Percentiles rank a stretch among this genome's conserved stretches.
phyloP scores from a whole-genome alignment of 2,329 filamentous ascomycete genomes.

The Tolypocladium ovalisporum region DNA sequence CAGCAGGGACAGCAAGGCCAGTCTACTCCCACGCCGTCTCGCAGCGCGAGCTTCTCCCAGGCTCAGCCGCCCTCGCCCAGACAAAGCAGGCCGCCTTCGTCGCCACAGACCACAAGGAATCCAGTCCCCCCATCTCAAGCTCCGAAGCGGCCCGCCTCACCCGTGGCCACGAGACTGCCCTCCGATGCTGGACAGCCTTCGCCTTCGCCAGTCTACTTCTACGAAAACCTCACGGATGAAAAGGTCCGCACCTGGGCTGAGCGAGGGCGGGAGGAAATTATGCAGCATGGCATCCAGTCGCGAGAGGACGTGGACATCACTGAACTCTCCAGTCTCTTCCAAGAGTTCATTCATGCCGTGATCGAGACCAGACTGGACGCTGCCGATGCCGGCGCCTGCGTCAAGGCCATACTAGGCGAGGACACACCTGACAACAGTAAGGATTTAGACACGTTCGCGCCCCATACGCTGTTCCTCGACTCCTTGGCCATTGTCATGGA shows the following conservation, averaged over 20 bases:
- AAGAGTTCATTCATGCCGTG: constrained; percentile 73
- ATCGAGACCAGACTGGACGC: constrained; percentile 59
- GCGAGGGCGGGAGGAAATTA: constrained; percentile 54
- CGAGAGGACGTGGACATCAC: constrained; percentile 57
- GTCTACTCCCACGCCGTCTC: constrained; percentile 7
- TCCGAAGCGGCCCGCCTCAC: constrained; percentile 6
- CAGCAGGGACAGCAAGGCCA: constrained; percentile 5
- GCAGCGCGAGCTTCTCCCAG: background rate
- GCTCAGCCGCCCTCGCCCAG: constrained; percentile 8
- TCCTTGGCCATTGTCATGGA: constrained; percentile 71
- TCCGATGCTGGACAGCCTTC: constrained; percentile 16
- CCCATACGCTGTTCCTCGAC: constrained; percentile 68
- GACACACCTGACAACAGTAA: constrained; percentile 39
- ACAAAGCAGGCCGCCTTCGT: constrained; percentile 10
- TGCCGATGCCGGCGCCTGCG: constrained; percentile 56
- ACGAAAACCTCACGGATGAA: constrained; percentile 64
- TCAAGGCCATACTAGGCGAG: constrained; percentile 63
- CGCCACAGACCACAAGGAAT: constrained; percentile 9
- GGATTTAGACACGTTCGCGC: constrained; percentile 43
- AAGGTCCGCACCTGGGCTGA: constrained; percentile 57
- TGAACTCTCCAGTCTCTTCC: constrained; percentile 62
- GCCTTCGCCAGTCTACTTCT: constrained; percentile 47
- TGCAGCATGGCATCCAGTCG: constrained; percentile 54
- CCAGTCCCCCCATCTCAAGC: constrained; percentile 2
- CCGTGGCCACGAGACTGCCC: constrained; percentile 9